A percentile compares a stretch with the other conserved stretches of the same genome.
phyloP scores from a whole-genome alignment of 148 eudicot species.

The Cornus suecica region DNA sequence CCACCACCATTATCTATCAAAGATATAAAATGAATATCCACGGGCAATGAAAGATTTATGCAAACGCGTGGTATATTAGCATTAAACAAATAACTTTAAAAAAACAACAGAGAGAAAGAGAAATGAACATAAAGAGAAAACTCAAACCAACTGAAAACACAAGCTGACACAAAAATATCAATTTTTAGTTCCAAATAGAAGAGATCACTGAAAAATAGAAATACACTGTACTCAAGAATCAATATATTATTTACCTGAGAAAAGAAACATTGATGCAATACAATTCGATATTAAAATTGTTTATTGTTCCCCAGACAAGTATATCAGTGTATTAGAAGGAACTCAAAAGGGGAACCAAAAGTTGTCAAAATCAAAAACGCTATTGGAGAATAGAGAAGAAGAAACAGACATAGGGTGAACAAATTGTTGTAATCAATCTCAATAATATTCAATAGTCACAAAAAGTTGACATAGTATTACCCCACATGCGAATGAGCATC shows the following conservation, averaged over 20 bases:
- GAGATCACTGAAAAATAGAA: neutral
- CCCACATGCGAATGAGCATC: too few species aligned
- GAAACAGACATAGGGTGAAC: too few species aligned
- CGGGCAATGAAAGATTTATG: neutral
- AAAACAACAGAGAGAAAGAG: neutral
- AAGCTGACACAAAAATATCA: neutral
- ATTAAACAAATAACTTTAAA: neutral
- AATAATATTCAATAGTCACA: too few species aligned
- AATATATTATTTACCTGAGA: neutral
- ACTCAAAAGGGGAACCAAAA: too few species aligned
- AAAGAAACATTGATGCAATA: too few species aligned
- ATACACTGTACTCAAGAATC: neutral
- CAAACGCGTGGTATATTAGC: constrained; percentile 2
- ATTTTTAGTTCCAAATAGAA: neutral
- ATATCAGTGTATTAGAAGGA: too few species aligned
- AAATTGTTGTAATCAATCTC: too few species aligned
- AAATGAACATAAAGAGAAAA: neutral
- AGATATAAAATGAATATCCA: neutral
- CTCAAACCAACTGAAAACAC: neutral
- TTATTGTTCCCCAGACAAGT: too few species aligned
- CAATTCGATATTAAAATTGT: too few species aligned
- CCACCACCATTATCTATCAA: constrained; percentile 93
- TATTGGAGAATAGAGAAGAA: too few species aligned
- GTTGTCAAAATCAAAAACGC: too few species aligned
- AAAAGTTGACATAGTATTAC: too few species aligned